Base-by-base conservation (phyloP, 441 rosid species). In the Euphorbia celastroides region DNA sequence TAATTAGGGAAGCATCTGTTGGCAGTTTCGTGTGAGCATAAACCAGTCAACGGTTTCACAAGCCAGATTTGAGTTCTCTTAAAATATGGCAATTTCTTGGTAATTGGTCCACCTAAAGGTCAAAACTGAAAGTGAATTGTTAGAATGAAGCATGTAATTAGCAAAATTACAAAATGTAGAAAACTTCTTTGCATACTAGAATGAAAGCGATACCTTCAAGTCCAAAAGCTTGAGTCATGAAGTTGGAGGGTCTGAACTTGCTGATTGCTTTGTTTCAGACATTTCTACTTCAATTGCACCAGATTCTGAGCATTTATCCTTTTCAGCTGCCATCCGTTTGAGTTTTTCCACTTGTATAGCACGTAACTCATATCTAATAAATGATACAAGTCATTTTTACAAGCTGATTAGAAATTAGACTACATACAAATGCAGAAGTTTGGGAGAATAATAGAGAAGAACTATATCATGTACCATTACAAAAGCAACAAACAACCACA, bases 261-360 rank as follows among this genome's bases (percentile, higher is more conserved):
- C 70, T 38, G 74, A 65, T 58, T 70, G 79, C 60, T 64, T 79
- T 26, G 93, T 80, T 63, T 92, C 93, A 32, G 90, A 79, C 97
- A 92, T 85, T 82, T 92, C 96, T 64, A 92, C 86, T 86, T 92
- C 97, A 65, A 74, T 73, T 38, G 76, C 71, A 55, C 73, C 30
- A n/a, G 62, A 32, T 52, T 81, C 65, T 58, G 79, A 66, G 68
- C 78, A 28, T 64, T 81, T 68, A 67, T 65, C 75, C 34, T 71
- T 65, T 72, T 76, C 88, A 60, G 62, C 34, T 16, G 75, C 77
- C 83, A 80, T 75, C 73, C 59, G 72, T 67, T 74, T 82, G 30
- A 83, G 70, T 78, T 72, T 81, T 41, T 83, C 82, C 11, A 67
- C 74, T 79, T 77, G 80, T 70, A 82, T 74, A 36, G 92, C 92